Evolutionary conservation across 192 early-diverging fungal genomes (phyloP).

Genomic region (Haplosporangium gracile): DNA sequence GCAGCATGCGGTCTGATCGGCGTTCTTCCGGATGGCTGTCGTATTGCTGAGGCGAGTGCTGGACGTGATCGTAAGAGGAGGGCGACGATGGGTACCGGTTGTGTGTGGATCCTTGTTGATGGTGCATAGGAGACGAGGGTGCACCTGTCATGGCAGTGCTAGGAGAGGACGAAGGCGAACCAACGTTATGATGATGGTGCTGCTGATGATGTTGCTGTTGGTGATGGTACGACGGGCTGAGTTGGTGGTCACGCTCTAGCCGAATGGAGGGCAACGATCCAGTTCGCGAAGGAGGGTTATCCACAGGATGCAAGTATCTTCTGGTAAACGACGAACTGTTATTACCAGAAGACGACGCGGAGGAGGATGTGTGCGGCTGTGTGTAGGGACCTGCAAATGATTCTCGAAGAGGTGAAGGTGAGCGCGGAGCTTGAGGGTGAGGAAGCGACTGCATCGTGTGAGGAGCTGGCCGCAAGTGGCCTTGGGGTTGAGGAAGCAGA

Average conservation of each 20-base stretch:
- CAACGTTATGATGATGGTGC: conserved; percentile 5
- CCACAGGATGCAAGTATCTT: conserved; percentile 44
- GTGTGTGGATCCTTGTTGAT: conserved; percentile 19
- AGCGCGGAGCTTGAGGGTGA: conserved; percentile 26
- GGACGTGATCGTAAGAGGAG: conserved; percentile 33
- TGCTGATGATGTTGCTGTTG: conserved; percentile 18
- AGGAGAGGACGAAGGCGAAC: conserved; percentile 32
- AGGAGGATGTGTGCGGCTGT: neutral
- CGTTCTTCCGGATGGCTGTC: conserved; percentile 36
- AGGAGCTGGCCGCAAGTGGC: conserved; percentile 21
- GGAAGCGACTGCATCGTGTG: conserved; percentile 41
- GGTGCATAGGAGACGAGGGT: conserved; percentile 27
- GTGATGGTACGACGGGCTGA: conserved; percentile 16
- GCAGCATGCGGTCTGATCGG: conserved; percentile 47
- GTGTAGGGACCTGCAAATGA: conserved; percentile 30
- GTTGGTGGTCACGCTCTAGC: conserved; percentile 34
- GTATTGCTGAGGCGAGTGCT: conserved; percentile 30
- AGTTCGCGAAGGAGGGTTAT: conserved; percentile 32
- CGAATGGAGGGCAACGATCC: conserved; percentile 53
- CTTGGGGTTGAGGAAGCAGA: conserved; percentile 10
- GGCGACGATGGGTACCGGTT: conserved; percentile 37
- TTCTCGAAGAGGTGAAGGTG: conserved; percentile 48
- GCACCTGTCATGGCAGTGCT: conserved; percentile 2
- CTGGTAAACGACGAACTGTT: conserved; percentile 24
- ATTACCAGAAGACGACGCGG: neutral